Percentiles rank a stretch among this genome's conserved stretches.
Evolutionary conservation across 78 protist genomes (phyloP).

Genomic region (Dictyostelium capitatum): DNA sequence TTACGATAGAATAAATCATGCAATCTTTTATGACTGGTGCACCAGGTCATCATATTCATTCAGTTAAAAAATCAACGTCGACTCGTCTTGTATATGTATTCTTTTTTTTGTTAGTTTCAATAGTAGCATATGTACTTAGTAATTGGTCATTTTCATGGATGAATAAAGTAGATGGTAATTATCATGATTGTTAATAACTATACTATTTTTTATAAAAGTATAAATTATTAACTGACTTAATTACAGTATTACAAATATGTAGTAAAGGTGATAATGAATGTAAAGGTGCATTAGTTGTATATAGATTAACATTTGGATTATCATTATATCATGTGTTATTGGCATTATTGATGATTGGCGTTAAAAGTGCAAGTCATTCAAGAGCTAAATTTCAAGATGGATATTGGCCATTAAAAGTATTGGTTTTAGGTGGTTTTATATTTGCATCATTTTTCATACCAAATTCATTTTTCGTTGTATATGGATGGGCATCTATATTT

Average conservation of each 20-base stretch:
- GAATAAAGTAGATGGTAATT: constrained; percentile 34
- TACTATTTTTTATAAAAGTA: background rate
- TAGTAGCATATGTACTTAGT: constrained; percentile 53
- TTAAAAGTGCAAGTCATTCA: constrained; percentile 27
- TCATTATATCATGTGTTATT: constrained; percentile 75
- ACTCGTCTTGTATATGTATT: constrained; percentile 56
- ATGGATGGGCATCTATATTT: constrained; percentile 66
- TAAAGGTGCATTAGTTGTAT: constrained; percentile 70
- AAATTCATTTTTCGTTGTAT: constrained; percentile 50
- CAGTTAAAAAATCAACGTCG: constrained; percentile 62
- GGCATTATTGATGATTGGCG: constrained; percentile 64
- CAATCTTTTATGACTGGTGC: constrained; percentile 16
- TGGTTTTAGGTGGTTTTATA: constrained; percentile 49
- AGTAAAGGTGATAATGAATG: constrained; percentile 50
- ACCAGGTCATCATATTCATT: background rate
- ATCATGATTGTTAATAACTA: background rate
- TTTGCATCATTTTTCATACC: constrained; percentile 83
- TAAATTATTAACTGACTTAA: background rate
- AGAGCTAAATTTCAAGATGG: constrained; percentile 81
- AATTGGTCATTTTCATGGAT: constrained; percentile 45
- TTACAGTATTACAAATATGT: constrained; percentile 65
- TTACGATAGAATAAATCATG: background rate
- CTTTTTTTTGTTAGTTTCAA: constrained; percentile 47
- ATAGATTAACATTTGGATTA: constrained; percentile 74
- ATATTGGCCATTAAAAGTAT: constrained; percentile 71